Evolutionary conservation across 495 filamentous ascomycete species (phyloP), one percentile per base, ranked within the genome.

Genomic region (Aspergillus affinis): DNA sequence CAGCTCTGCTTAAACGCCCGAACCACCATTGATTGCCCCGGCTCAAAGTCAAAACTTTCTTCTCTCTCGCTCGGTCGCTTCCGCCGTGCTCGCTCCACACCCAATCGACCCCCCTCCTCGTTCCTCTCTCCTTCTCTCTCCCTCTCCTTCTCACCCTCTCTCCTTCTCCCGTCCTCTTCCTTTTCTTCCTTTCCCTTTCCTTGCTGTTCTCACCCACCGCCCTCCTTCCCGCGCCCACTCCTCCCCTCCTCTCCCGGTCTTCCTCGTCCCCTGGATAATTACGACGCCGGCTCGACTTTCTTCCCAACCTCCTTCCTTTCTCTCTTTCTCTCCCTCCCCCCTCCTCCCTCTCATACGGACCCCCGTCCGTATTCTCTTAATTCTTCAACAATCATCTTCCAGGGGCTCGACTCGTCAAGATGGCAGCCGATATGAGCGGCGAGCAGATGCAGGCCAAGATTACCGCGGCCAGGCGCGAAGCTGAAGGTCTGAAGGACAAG

Each of bases 401-500:
- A 70, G 71, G 71, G 66, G 62, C 59, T 58, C 52, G 51, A 29
- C 65, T 54, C 68, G 71, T 65, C 62, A 78, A 66, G 51, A 84
- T 82, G 79, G 76, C 77, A 74, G 76, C 84, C 76, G 86, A 88
- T 68, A 86, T 87, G 82, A 85, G 75, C 69, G 83, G 84, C 65
- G 86, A 88, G 74, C 84, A 88, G 71, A 89, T 90, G 79, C 88
- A 90, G 78, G 84, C 88, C 69, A 91, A 90, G 81, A 98, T 98
- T 72, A 92, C 95, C 72, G 89, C 93, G 65, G 94, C 94, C 70
- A 86, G 94, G 80, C 91, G 94, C 81, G 94, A 98, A 82, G 94
- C 94, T 63, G 94, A 98, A 82, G 92, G 89, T 45, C 80, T 98
- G 63, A 98, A 98, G 84, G 94, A 98, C 74, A 88, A 90, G 78